Evolutionary conservation across 495 filamentous ascomycete species (phyloP).

Genomic region (Hypoxylon cercidicola): DNA sequence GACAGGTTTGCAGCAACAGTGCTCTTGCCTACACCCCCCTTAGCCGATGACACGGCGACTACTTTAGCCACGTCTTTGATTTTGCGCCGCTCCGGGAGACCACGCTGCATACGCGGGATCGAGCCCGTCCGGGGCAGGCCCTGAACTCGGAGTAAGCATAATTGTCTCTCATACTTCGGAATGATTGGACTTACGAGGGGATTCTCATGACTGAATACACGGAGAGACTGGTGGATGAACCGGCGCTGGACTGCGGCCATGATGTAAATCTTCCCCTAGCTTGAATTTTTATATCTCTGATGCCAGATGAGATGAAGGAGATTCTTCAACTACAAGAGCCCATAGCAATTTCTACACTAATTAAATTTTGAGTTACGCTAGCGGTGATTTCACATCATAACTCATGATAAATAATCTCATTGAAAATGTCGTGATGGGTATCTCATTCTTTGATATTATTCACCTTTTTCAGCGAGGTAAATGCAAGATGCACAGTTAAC

Average conservation of each 20-base stretch:
- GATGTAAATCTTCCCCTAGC: slow-evolving; percentile 8
- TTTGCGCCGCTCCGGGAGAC: slow-evolving; percentile 80
- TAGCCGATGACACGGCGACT: slow-evolving; percentile 92
- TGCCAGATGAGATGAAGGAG: too few species aligned
- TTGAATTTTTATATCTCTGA: too few species aligned
- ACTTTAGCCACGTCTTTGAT: slow-evolving; percentile 87
- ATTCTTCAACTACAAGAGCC: too few species aligned
- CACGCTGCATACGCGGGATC: slow-evolving; percentile 83
- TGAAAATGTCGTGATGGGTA: too few species aligned
- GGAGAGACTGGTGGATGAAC: slow-evolving; percentile 75
- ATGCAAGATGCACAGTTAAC: too few species aligned
- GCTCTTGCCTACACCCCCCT: slow-evolving; percentile 96
- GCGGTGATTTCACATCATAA: too few species aligned
- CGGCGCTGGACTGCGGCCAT: slow-evolving; percentile 61
- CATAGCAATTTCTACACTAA: too few species aligned
- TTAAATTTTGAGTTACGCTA: too few species aligned
- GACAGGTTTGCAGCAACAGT: slow-evolving; percentile 94
- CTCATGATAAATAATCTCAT: too few species aligned
- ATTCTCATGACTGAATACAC: slow-evolving; percentile 84
- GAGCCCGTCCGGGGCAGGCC: slow-evolving; percentile 84
- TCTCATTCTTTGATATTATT: too few species aligned
- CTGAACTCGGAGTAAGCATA: slow-evolving; percentile 54
- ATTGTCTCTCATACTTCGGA: neutral
- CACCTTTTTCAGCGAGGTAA: too few species aligned
- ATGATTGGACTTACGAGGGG: slow-evolving; percentile 70